Conservation (phyloP, 106 monocot genomes). For the Dendrobium nobile region DNA sequence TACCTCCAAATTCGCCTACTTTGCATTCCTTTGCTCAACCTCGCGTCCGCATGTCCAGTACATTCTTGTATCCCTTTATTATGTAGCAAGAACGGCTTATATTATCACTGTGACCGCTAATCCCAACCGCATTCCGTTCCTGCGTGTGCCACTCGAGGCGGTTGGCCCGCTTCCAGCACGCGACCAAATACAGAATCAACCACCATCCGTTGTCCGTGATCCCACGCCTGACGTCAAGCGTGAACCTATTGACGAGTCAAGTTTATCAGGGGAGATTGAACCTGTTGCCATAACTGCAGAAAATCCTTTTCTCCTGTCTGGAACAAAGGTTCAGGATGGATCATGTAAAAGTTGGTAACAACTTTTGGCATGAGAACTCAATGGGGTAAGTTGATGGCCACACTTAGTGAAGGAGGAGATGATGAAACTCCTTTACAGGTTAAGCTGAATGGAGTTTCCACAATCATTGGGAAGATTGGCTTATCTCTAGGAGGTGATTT, state of each 20-base stretch:
- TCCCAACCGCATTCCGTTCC: too few species aligned
- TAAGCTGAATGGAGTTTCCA: constrained; percentile 32
- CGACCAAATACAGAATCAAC: too few species aligned
- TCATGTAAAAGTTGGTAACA: constrained; percentile 32
- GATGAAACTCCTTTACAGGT: constrained; percentile 41
- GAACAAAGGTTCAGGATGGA: constrained; percentile 41
- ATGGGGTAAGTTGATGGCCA: constrained; percentile 42
- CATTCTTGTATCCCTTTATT: too few species aligned
- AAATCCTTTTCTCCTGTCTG: constrained; percentile 25
- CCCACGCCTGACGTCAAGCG: too few species aligned
- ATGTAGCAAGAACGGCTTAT: too few species aligned
- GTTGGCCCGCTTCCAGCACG: too few species aligned
- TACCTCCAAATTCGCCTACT: too few species aligned
- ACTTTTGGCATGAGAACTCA: constrained; percentile 42
- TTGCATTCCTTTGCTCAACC: too few species aligned
- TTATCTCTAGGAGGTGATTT: constrained; percentile 28
- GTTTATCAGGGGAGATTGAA: constrained; percentile 35
- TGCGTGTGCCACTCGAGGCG: too few species aligned
- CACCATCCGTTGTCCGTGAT: too few species aligned
- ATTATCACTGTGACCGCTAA: too few species aligned
- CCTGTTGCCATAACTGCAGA: constrained; percentile 22
- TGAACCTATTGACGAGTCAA: constrained; percentile 19
- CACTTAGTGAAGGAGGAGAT: constrained; percentile 18
- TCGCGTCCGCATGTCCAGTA: too few species aligned
- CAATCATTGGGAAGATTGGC: constrained; percentile 36